Base-by-base conservation (phyloP, 108 stramenopile species). In the Skeletonema potamos region DNA sequence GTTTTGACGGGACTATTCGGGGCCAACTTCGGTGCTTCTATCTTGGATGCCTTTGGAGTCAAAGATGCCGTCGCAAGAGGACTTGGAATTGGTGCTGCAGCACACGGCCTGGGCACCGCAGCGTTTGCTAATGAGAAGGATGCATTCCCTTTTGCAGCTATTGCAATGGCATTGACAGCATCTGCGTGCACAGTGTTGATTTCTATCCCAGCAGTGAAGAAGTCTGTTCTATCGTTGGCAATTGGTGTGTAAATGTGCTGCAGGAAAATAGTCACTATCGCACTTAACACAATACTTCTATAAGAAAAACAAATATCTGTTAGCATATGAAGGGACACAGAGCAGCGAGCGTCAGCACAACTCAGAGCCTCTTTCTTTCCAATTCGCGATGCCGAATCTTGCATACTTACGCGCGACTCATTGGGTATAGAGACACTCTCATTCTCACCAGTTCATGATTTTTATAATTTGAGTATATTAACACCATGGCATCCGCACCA, bases 81-180 rank as follows among this genome's bases (percentile, higher is more conserved):
- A 18, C 67, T 97, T 15, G 90, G 92, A 2, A 93, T 96, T 41
- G 96, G 96, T 12, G 90, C 91, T 18, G 89, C 93, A 11, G 94
- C 94, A n/a, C 96, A 96, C 68, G 95, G 95, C 2, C 67, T 97
- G 22, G 96, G 96, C 17, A 95, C 95, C 1, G 96, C 95, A 20
- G 91, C 91, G 8, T 84, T 97, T 72, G 86, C 87, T 26, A 87
- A 91, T 44, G 96, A 97, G 78, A 81, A 92, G 59, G 93, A 93
- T 48, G 93, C 96, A 8, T 96, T 97, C 68, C 93, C 96, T 0
- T 96, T 97, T 64, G 87, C 95, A 17, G 96, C 95, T 9, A 93
- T 97, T 66, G 77, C 85, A 39, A 95, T 97, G 95, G 95, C 94
- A 24, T 65, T 93, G 68, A 93, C 92, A 10, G 92, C 88, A 30